Conservation (phyloP, 495 filamentous ascomycete species). For the Choiromyces venosus region DNA sequence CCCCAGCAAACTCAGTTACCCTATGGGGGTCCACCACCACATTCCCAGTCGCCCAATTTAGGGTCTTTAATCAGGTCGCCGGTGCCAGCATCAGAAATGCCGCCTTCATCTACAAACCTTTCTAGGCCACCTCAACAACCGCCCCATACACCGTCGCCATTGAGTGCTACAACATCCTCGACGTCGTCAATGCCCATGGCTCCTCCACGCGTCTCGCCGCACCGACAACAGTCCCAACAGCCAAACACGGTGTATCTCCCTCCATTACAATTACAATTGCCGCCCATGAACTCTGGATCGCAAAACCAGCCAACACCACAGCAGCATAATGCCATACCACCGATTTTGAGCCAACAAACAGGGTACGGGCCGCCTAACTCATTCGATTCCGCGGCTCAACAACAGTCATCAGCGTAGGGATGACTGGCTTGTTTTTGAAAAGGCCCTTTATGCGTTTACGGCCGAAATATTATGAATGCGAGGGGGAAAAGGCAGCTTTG, state of each 20-base stretch:
- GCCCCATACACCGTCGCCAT: slow-evolving; percentile 29
- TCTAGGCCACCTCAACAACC: slow-evolving; percentile 18
- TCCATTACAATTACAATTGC: slow-evolving; percentile 40
- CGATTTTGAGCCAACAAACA: slow-evolving; percentile 37
- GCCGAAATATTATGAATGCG: slow-evolving; percentile 17
- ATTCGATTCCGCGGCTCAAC: slow-evolving; percentile 42
- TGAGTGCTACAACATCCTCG: slow-evolving; percentile 27
- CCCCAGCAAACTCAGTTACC: slow-evolving; percentile 25
- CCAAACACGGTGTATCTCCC: slow-evolving; percentile 33
- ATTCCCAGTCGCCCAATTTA: slow-evolving; percentile 26
- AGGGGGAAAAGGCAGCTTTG: slow-evolving; percentile 26
- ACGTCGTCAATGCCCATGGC: slow-evolving; percentile 38
- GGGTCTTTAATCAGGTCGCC: slow-evolving; percentile 35
- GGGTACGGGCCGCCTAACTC: slow-evolving; percentile 42
- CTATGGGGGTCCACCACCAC: slow-evolving; percentile 31
- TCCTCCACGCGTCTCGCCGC: slow-evolving; percentile 35
- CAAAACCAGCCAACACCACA: slow-evolving; percentile 21
- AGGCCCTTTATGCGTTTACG: slow-evolving; percentile 27
- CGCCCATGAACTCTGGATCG: slow-evolving; percentile 38
- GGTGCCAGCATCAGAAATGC: slow-evolving; percentile 16
- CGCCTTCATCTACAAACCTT: slow-evolving; percentile 11
- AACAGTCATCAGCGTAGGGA: slow-evolving; percentile 39
- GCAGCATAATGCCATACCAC: slow-evolving; percentile 40
- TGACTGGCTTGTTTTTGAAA: slow-evolving; percentile 35
- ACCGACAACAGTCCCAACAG: slow-evolving; percentile 31